Evolutionary conservation across 1,284 basidiomycete species (phyloP), one percentile per base, ranked within the genome.

Genomic region (Cryptococcus sp.): DNA sequence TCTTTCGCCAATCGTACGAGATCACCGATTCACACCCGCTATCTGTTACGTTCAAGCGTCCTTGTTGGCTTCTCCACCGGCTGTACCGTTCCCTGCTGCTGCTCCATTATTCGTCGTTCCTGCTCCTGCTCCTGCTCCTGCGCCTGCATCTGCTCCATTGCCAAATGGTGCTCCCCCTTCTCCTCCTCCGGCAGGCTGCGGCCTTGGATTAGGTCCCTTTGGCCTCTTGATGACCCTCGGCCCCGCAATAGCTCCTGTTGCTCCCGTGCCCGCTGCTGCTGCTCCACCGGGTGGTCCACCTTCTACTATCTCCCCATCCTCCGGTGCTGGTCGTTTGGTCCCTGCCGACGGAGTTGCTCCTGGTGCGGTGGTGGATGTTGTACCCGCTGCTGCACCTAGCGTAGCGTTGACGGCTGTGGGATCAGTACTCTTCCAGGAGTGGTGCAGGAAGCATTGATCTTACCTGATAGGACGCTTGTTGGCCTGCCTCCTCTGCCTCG

Each of bases 361-460:
- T n/a, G 49, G 28, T 10, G 49, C n/a, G 16, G 54, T 19, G 16
- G 28, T 19, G 36, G 54, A 31, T 12, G 51, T 16, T 16, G 56
- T n/a, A 9, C 42, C 18, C 22, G 51, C 41, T 26, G 44, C 43
- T 9, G 59, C 52, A 0, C 19, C 16, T 5, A 71, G 53, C 0
- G 65, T 63, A 5, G 69, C 67, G 45, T 71, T 71, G 41, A 71
- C 69, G 35, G 60, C 69, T 68, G 42, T 42, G 18, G 28, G 32
- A 38, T 25, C 39, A 43, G n/a, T 25, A 34, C 14, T n/a, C 9
- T 18, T 26, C 21, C 14, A 26, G 5, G 10, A 38, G 9, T 4
- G 26, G 45, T 10, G 37, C 39, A 18, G 28, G 25, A 3, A 12
- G 34, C 11, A n/a, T n/a, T 16, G 9, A 24, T 58, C 58, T 44